These are phyloP conservation scores for Phytophthora nicotianae DNA, from an alignment of 352 stramenopile genomes.

Conservation along the genomic window DNA sequence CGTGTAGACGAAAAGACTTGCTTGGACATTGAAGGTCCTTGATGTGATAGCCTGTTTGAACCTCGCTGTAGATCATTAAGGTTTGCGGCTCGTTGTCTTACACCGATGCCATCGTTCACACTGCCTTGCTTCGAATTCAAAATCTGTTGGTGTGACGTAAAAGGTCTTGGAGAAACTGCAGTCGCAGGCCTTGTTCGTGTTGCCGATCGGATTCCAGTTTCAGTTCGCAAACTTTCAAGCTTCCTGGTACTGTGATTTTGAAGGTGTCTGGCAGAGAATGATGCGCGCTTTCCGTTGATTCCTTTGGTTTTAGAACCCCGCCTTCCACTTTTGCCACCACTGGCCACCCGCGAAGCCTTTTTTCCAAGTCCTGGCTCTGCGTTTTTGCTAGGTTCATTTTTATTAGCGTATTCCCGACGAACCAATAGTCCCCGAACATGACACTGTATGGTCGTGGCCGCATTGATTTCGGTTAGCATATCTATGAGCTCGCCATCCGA, in stretches of 20 bases:
- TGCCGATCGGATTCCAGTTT: not conserved
- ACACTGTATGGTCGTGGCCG: slow-evolving; percentile 38
- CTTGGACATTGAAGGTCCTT: slow-evolving; percentile 1
- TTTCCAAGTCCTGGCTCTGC: not conserved
- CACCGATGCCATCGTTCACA: not conserved
- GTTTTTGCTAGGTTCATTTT: not conserved
- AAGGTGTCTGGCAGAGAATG: slow-evolving; percentile 12
- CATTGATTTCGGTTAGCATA: slow-evolving; percentile 26
- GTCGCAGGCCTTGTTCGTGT: slow-evolving; percentile 7
- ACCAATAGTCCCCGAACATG: slow-evolving; percentile 23
- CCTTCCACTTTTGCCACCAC: not conserved
- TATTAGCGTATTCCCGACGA: slow-evolving; percentile 4
- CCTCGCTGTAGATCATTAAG: slow-evolving; percentile 11
- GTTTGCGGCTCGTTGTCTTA: not conserved
- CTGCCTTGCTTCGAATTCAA: not conserved
- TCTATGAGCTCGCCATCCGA: slow-evolving; percentile 52
- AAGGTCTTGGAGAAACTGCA: not conserved
- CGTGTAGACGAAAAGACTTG: not conserved
- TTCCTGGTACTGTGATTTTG: slow-evolving; percentile 2
- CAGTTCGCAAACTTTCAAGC: not conserved
- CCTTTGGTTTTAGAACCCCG: not conserved
- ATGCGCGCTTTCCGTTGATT: slow-evolving; percentile 6
- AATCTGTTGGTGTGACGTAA: not conserved
- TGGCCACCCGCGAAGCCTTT: not conserved
- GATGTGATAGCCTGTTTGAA: not conserved